Base-by-base conservation (phyloP, 306 rosid genomes). In the Citrullus colocynthis region DNA sequence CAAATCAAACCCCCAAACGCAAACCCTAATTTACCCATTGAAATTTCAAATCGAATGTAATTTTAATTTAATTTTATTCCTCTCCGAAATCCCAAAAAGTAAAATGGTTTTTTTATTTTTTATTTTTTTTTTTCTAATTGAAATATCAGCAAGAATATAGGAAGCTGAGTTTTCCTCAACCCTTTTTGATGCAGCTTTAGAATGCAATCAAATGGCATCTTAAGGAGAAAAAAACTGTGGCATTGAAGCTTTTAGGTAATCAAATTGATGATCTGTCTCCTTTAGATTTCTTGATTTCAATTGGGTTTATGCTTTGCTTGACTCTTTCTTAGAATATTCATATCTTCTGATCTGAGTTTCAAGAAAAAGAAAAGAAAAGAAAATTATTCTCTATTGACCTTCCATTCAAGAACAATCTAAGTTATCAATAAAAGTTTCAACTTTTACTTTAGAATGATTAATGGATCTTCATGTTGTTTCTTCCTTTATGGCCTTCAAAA, bases 281-380 rank as follows among this genome's bases (percentile, higher is more conserved):
- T 85, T 81, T 66, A 79, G 87, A 81, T 90, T 88, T 85, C 96
- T 87, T 92, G 83, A 85, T 82, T 85, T 81, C 81, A 83, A 77
- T 76, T 83, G 93, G 79, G 74, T 85, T 87, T 88, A 92, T 95
- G 70, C 97, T 88, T 95, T 92, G 86, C 97, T 87, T 95, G 76
- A 69, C 49, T 76, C 80, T 79, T 69, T 52, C 72, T 60, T 48
- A 81, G 86, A 85, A 80, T 89, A 85, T 95, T 92, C 89, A 89
- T 89, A 85, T 87, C 97, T 92, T 94, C 88, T 78, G 86, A 66
- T 58, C 83, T 79, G 83, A 85, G 94, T 63, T 78, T 32, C 21
- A 48, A 41, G 13, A 55, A 8, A 28, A 57, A 81, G 30, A 1
- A 28, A 10, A 65, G 64, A 55, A 57, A 58, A 9, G 12, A 57